Conservation (phyloP, 176 grass and related monocot genomes). For the Puccinellia tenuiflora region DNA sequence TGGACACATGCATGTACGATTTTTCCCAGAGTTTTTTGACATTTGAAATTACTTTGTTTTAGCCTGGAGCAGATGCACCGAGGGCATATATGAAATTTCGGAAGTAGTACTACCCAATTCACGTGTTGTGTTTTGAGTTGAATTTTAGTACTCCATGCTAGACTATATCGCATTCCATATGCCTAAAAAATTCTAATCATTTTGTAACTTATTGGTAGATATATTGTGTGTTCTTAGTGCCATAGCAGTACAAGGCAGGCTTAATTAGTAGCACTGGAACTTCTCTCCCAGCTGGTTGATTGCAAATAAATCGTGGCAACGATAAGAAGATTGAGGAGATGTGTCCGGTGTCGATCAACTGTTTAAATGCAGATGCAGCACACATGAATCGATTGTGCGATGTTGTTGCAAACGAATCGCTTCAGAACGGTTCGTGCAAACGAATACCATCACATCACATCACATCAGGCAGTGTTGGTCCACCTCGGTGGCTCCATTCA, state of each 20-base stretch:
- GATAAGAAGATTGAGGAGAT: background rate
- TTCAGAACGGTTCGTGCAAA: background rate
- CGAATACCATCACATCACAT: slow-evolving; percentile 1
- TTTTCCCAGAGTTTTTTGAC: too few relatives aligned
- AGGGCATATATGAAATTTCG: too few relatives aligned
- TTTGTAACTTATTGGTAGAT: background rate
- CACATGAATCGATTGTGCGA: too few relatives aligned
- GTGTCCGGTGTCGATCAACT: background rate
- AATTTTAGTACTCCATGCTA: background rate
- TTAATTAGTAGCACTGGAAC: background rate
- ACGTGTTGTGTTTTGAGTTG: background rate
- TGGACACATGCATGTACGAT: too few relatives aligned
- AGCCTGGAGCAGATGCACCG: too few relatives aligned
- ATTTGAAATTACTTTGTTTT: too few relatives aligned
- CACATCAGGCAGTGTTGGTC: background rate
- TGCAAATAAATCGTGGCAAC: too few relatives aligned
- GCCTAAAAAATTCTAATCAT: background rate
- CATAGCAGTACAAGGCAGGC: background rate
- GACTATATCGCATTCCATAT: background rate
- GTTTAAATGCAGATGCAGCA: background rate
- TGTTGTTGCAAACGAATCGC: too few relatives aligned
- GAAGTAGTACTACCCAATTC: too few relatives aligned
- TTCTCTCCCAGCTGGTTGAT: too few relatives aligned
- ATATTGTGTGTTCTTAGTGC: background rate
- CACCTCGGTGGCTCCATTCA: background rate